Evolutionary conservation across 73 alveolate species (phyloP).

Genomic region (Durusdinium trenchii): DNA sequence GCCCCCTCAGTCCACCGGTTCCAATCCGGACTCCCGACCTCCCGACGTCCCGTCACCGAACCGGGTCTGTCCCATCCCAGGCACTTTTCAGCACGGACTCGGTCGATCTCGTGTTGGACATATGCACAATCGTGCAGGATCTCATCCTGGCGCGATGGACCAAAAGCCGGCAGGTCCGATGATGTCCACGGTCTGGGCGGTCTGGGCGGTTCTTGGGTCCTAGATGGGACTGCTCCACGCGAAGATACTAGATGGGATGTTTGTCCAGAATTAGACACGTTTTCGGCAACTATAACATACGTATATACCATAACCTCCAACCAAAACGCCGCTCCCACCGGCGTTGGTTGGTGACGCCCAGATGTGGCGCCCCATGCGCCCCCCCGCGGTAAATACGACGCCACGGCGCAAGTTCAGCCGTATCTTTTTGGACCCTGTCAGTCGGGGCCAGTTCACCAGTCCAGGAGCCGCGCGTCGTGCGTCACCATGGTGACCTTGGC

Average conservation of each 20-base stretch:
- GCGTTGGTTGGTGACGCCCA: too few species aligned
- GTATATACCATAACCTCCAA: too few species aligned
- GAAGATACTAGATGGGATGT: too few species aligned
- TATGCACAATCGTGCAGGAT: conserved; percentile 77
- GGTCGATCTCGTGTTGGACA: conserved; percentile 93
- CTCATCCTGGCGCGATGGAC: conserved; percentile 43
- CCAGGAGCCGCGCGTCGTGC: conserved; percentile 65
- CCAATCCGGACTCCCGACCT: background rate
- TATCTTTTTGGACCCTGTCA: background rate
- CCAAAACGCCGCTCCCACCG: too few species aligned
- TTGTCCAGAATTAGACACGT: too few species aligned
- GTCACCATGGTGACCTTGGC: conserved; percentile 63
- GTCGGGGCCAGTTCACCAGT: background rate
- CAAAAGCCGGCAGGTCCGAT: background rate
- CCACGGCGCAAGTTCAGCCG: too few species aligned
- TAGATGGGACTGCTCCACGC: too few species aligned
- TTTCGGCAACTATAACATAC: background rate
- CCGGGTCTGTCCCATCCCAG: background rate
- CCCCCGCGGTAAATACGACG: too few species aligned
- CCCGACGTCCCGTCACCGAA: background rate
- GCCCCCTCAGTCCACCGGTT: background rate
- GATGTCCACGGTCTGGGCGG: too few species aligned
- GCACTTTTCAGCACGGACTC: conserved; percentile 71
- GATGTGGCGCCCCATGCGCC: too few species aligned
- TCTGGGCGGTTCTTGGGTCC: too few species aligned